Conservation (phyloP, 1,139 yeast genomes). For the Taphrina wiesneri region DNA sequence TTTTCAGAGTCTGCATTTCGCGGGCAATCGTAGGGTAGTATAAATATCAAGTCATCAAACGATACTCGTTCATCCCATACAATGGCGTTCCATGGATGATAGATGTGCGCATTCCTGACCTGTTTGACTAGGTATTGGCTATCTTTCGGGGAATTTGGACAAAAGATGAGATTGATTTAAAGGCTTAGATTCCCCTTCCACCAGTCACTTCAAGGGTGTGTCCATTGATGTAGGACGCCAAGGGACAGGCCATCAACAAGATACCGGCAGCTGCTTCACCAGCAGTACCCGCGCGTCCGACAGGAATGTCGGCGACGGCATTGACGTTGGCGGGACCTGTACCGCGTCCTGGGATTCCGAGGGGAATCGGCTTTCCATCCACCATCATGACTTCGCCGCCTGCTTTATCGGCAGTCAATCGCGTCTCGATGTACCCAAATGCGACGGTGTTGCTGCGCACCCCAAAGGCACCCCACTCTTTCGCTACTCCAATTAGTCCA, state of each 20-base stretch:
- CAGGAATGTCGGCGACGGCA: slow-evolving; percentile 33
- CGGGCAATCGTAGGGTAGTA: too few relatives aligned
- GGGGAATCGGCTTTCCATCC: slow-evolving; percentile 30
- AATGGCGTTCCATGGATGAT: too few relatives aligned
- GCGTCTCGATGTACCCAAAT: slow-evolving; percentile 35
- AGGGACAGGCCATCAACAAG: slow-evolving; percentile 29
- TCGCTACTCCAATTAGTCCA: background rate
- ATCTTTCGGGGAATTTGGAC: too few relatives aligned
- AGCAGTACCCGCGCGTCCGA: slow-evolving; percentile 29
- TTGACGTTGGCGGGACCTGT: slow-evolving; percentile 21
- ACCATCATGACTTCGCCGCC: slow-evolving; percentile 33
- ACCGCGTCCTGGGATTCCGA: slow-evolving; percentile 33
- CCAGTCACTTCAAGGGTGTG: slow-evolving; percentile 32
- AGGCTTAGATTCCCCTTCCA: slow-evolving; percentile 19
- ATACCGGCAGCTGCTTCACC: slow-evolving; percentile 31
- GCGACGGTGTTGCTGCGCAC: slow-evolving; percentile 33
- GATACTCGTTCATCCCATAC: too few relatives aligned
- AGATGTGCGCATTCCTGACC: too few relatives aligned
- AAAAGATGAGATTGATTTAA: background rate
- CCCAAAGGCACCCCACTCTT: slow-evolving; percentile 34
- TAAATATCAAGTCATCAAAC: too few relatives aligned
- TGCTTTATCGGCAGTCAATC: slow-evolving; percentile 31
- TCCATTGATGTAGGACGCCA: slow-evolving; percentile 31
- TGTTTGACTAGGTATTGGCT: too few relatives aligned
- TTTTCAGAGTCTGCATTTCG: too few relatives aligned